These are phyloP conservation scores for Pseudogymnoascus sp. DNA, from an alignment of 2,329 filamentous ascomycete species.

Conservation along the genomic window DNA sequence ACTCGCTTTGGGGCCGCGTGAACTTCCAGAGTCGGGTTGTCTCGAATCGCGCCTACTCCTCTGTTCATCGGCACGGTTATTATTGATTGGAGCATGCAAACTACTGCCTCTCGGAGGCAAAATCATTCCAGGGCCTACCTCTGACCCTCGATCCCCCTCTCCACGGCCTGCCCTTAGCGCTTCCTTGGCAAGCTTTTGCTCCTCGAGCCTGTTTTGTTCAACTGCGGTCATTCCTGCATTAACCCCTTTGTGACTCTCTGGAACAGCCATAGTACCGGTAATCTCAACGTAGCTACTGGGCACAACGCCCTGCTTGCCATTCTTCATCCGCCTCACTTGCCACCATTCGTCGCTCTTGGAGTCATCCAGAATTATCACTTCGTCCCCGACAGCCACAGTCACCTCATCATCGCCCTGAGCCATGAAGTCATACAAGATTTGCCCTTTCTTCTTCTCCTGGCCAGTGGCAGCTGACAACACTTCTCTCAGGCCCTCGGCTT, in stretches of 20 bases:
- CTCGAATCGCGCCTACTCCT: constrained; percentile 63
- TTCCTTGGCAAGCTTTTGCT: constrained; percentile 75
- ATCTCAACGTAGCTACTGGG: constrained; percentile 94
- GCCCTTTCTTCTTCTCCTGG: constrained; percentile 66
- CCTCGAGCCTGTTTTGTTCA: constrained; percentile 70
- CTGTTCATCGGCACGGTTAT: constrained; percentile 63
- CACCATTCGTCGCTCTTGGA: constrained; percentile 96
- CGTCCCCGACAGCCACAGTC: constrained; percentile 79
- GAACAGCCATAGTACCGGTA: constrained; percentile 54
- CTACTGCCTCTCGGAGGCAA: constrained; percentile 75
- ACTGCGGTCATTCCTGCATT: constrained; percentile 58
- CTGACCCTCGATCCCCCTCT: constrained; percentile 52
- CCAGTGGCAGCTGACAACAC: constrained; percentile 74
- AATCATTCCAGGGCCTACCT: constrained; percentile 70
- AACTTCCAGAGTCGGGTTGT: constrained; percentile 45
- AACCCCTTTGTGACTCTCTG: constrained; percentile 35
- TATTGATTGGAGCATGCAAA: constrained; percentile 56
- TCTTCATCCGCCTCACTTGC: constrained; percentile 85
- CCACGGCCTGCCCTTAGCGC: constrained; percentile 53
- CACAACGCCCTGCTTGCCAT: constrained; percentile 89
- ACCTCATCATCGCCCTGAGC: constrained; percentile 96
- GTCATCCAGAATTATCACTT: constrained; percentile 85
- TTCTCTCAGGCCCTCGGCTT: constrained; percentile 75
- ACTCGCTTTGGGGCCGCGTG: constrained; percentile 61
- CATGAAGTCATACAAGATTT: constrained; percentile 90